Percentiles rank a stretch among this genome's conserved stretches.
Evolutionary conservation across 306 rosid species (phyloP).

Genomic region (Begonia peltatifolia): DNA sequence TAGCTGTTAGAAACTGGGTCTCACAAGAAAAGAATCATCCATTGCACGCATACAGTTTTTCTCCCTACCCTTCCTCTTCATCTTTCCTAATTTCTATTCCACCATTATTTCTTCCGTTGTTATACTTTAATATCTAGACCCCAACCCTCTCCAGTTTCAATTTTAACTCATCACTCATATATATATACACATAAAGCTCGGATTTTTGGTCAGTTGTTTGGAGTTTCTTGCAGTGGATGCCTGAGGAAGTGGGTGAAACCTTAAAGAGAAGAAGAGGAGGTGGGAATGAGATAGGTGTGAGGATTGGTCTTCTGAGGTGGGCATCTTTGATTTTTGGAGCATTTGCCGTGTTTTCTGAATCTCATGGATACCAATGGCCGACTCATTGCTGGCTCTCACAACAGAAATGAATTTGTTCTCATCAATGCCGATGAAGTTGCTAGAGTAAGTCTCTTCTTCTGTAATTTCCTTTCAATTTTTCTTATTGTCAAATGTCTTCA

Average conservation of each 20-base stretch:
- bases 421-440: constrained; percentile 98
- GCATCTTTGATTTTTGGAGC: constrained; percentile 17
- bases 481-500: background rate
- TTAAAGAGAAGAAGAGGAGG: constrained; percentile 3
- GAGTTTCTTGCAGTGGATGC: constrained; percentile 6
- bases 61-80: background rate
- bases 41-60: constrained; percentile 7
- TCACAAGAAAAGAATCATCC: constrained; percentile 18
- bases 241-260: constrained; percentile 9
- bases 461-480: background rate
- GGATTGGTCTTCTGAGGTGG: constrained; percentile 9
- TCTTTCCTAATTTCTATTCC: background rate
- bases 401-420: constrained; percentile 90
- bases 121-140: constrained; percentile 7
- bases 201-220: constrained; percentile 7
- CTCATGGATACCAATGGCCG: constrained; percentile 78
- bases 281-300: constrained; percentile 4
- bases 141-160: constrained; percentile 3
- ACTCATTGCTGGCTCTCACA: constrained; percentile 96
- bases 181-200: too few relatives aligned
- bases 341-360: constrained; percentile 11
- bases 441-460: constrained; percentile 32
- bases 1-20: constrained; percentile 17
- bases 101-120: background rate
- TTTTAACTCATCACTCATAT: background rate